Conservation (phyloP, 805 yeast species). For the Cyberlindnera euphorbiiphila region DNA sequence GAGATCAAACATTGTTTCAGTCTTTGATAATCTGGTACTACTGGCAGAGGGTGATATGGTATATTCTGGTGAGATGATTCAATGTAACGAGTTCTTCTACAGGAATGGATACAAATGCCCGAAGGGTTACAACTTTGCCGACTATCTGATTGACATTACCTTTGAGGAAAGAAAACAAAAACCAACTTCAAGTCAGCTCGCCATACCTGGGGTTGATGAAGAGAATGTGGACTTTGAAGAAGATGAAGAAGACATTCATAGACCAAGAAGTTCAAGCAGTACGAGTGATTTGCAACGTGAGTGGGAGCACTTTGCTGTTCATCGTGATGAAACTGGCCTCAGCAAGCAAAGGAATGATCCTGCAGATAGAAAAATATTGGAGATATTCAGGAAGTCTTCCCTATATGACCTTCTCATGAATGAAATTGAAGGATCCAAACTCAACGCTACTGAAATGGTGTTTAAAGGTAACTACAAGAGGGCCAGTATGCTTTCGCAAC, state of each 20-base stretch:
- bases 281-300: conserved; percentile 61
- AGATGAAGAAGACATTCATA: conserved; percentile 30
- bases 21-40: conserved; percentile 78
- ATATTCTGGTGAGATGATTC: conserved; percentile 80
- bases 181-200: conserved; percentile 9
- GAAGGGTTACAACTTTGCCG: conserved; percentile 88
- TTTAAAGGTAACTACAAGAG: conserved; percentile 26
- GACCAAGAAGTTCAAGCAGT: conserved; percentile 26
- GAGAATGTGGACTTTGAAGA: conserved; percentile 29
- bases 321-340: conserved; percentile 57
- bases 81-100: conserved; percentile 71
- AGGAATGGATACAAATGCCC: conserved; percentile 82
- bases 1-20: conserved; percentile 87
- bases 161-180: conserved; percentile 42
- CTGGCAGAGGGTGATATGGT: conserved; percentile 82
- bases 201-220: conserved; percentile 28
- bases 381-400: conserved; percentile 32
- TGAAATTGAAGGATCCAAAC: conserved; percentile 30
- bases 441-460: conserved; percentile 21
- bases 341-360: conserved; percentile 12
- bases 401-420: conserved; percentile 28
- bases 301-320: conserved; percentile 84
- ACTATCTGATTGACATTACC: conserved; percentile 86
- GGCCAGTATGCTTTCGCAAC: conserved; percentile 63
- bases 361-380: conserved; percentile 22